Conservation (phyloP, 495 filamentous ascomycete species). For the Penicillium paradoxum region DNA sequence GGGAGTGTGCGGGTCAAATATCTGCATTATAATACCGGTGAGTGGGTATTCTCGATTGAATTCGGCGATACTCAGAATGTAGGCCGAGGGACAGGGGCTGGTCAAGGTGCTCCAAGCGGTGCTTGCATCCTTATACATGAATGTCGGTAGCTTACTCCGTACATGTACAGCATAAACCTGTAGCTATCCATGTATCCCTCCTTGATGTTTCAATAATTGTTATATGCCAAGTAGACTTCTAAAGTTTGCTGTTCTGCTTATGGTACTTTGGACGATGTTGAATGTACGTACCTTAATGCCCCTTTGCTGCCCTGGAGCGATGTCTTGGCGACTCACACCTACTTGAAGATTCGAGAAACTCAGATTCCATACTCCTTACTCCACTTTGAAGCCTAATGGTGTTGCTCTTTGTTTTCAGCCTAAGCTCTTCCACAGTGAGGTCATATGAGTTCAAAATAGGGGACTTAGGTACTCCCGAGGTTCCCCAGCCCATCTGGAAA, state of each 20-base stretch:
- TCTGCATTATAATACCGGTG: constrained; percentile 72
- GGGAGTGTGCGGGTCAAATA: constrained; percentile 65
- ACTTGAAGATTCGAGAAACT: neutral
- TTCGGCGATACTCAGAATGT: constrained; percentile 27
- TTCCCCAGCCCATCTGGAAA: constrained; percentile 2
- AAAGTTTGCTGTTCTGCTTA: no score
- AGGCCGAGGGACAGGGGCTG: constrained; percentile 51
- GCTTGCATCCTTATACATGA: constrained; percentile 5
- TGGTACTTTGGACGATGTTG: neutral
- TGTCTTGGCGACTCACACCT: neutral
- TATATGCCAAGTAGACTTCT: no score
- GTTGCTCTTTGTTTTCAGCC: constrained; percentile 1
- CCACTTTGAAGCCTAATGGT: neutral
- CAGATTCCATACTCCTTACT: no score
- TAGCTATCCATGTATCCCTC: no score
- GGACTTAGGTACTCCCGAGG: neutral
- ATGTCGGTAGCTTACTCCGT: no score
- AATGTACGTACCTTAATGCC: neutral
- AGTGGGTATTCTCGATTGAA: constrained; percentile 24
- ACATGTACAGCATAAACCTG: no score
- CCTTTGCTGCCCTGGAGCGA: neutral
- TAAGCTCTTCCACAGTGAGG: constrained; percentile 2
- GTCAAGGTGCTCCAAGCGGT: constrained; percentile 46
- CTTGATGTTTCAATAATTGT: no score
- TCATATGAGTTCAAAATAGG: constrained; percentile 1